A percentile compares a stretch with the other conserved stretches of the same genome.
Evolutionary conservation across 2,329 filamentous ascomycete genomes (phyloP).

Genomic region (Talaromyces sp.): DNA sequence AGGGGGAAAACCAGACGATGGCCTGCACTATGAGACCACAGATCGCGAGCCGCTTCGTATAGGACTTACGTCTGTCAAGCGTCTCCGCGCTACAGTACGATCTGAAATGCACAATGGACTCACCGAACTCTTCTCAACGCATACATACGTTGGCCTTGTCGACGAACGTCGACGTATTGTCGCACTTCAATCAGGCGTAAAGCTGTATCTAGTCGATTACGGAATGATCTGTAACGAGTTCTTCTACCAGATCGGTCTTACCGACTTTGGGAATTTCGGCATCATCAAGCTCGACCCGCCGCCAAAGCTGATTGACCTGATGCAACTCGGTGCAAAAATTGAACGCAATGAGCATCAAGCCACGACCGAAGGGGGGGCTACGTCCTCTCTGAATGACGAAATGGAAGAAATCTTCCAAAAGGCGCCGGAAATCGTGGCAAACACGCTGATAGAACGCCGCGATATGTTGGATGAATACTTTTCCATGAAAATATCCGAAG

Average conservation of each 20-base stretch:
- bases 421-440: slow-evolving; percentile 64
- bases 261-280: slow-evolving; percentile 95
- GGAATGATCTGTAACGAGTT: slow-evolving; percentile 82
- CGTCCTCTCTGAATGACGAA: slow-evolving; percentile 33
- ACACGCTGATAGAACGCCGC: slow-evolving; percentile 69
- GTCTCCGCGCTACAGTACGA: slow-evolving; percentile 76
- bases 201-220: slow-evolving; percentile 90
- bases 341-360: slow-evolving; percentile 51
- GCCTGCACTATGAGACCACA: slow-evolving; percentile 68
- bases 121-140: slow-evolving; percentile 80
- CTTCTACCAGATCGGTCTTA: slow-evolving; percentile 92
- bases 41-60: slow-evolving; percentile 69
- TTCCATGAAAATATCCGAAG: slow-evolving; percentile 73
- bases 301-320: slow-evolving; percentile 67
- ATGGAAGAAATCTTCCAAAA: slow-evolving; percentile 61
- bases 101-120: slow-evolving; percentile 79
- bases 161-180: slow-evolving; percentile 82
- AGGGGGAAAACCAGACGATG: slow-evolving; percentile 46
- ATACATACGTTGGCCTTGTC: slow-evolving; percentile 91
- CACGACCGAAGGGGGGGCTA: neutral
- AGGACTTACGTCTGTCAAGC: slow-evolving; percentile 79
- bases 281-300: slow-evolving; percentile 75
- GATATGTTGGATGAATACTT: slow-evolving; percentile 96
- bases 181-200: slow-evolving; percentile 91
- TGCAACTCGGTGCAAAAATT: slow-evolving; percentile 69